These are phyloP conservation scores for Punica granatum DNA, from an alignment of 345 rosid genomes.

Conservation along the genomic window DNA sequence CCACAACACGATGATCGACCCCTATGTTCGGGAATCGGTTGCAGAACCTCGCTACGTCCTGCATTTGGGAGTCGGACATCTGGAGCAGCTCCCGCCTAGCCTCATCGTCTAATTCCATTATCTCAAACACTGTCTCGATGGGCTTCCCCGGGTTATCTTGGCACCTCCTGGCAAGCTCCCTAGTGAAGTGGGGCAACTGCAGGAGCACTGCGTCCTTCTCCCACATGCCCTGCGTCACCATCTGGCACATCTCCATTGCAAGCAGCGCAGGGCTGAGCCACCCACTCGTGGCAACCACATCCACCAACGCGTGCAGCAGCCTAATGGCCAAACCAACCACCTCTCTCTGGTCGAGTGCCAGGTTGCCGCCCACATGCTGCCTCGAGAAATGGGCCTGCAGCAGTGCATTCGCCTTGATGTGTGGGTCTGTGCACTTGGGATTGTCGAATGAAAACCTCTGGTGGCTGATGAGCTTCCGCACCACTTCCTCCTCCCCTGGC, in stretches of 20 bases:
- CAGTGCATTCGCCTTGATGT: constrained; percentile 80
- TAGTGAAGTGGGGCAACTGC: constrained; percentile 88
- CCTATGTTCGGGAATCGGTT: constrained; percentile 83
- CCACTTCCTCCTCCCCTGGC: constrained; percentile 84
- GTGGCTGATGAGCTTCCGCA: constrained; percentile 69
- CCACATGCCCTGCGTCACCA: constrained; percentile 98
- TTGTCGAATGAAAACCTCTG: constrained; percentile 90
- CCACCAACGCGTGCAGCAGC: constrained; percentile 85
- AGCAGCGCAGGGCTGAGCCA: constrained; percentile 88
- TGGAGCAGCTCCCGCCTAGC: constrained; percentile 70
- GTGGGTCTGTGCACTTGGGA: constrained; percentile 68
- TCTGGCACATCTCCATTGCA: constrained; percentile 91
- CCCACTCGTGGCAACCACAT: constrained; percentile 84
- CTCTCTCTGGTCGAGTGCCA: constrained; percentile 75
- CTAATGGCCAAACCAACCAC: constrained; percentile 66
- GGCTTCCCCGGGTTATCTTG: constrained; percentile 73
- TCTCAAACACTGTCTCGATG: constrained; percentile 73
- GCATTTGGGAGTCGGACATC: constrained; percentile 55
- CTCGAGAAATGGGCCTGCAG: constrained; percentile 94
- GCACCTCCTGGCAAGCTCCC: constrained; percentile 72
- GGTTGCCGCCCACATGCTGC: constrained; percentile 64
- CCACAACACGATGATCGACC: constrained; percentile 56
- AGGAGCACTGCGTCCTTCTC: constrained; percentile 88
- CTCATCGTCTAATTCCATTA: constrained; percentile 88
- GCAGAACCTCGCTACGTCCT: constrained; percentile 81